Conservation (phyloP, 306 rosid species). For the Vigna unguiculata region DNA sequence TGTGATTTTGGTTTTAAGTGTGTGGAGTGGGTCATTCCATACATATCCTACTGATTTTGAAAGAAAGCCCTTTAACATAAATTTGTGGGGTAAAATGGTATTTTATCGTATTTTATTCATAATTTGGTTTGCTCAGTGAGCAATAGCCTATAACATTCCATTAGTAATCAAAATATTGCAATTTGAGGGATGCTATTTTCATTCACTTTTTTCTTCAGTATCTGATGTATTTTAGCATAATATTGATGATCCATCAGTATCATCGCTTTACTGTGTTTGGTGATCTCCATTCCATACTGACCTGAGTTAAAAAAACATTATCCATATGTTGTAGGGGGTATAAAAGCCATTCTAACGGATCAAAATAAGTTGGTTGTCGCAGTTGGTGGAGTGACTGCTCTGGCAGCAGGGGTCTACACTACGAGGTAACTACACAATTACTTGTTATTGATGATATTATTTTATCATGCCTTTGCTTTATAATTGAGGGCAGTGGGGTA, state of each 20-base stretch:
- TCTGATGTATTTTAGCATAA: background rate
- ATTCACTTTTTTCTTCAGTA: background rate
- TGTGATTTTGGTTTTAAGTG: slow-evolving; percentile 1
- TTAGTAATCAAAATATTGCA: background rate
- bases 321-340: slow-evolving; percentile 78
- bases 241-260: slow-evolving; percentile 22
- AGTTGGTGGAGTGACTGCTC: slow-evolving; percentile 96
- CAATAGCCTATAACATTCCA: background rate
- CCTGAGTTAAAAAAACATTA: background rate
- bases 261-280: slow-evolving; percentile 12
- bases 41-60: background rate
- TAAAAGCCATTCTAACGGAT: slow-evolving; percentile 91
- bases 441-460: background rate
- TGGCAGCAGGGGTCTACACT: slow-evolving; percentile 96
- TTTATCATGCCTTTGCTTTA: background rate
- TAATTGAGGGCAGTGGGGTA: slow-evolving; percentile 2
- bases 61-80: background rate
- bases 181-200: slow-evolving; percentile 8
- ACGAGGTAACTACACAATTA: slow-evolving; percentile 66
- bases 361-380: slow-evolving; percentile 96
- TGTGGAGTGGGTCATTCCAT: background rate
- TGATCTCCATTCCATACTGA: background rate
- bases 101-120: slow-evolving; percentile 25
- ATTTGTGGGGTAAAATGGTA: slow-evolving; percentile 14
- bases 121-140: background rate